Evolutionary conservation across 306 rosid species (phyloP).

Genomic region (Cicer chorassanicum): DNA sequence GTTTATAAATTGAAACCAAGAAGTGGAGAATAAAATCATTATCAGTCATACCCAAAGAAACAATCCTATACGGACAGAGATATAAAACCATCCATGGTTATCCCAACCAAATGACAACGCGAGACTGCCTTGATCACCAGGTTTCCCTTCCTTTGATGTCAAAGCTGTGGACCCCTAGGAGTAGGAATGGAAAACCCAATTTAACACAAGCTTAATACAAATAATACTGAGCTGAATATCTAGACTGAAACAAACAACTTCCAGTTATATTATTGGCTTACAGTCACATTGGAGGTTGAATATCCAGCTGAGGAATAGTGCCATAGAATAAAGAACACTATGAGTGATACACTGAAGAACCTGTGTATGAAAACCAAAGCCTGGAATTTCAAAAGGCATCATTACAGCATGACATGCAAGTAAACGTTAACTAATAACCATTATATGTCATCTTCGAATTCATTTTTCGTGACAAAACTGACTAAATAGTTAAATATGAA

Average conservation of each 20-base stretch:
- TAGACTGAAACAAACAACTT: constrained; percentile 39
- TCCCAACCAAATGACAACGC: constrained; percentile 63
- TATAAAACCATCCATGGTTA: constrained; percentile 79
- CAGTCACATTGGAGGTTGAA: constrained; percentile 52
- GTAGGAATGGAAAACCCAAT: constrained; percentile 41
- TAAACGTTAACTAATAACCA: constrained; percentile 28
- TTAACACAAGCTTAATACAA: constrained; percentile 43
- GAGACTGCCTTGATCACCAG: constrained; percentile 55
- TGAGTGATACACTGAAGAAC: constrained; percentile 91
- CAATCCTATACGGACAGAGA: constrained; percentile 83
- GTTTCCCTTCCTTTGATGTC: constrained; percentile 52
- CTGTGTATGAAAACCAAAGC: constrained; percentile 99
- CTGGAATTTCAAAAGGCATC: constrained; percentile 82
- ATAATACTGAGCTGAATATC: constrained; percentile 26
- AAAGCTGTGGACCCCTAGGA: constrained; percentile 55
- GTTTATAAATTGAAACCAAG: constrained; percentile 13
- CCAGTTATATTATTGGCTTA: constrained; percentile 48
- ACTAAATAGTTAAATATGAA: constrained; percentile 32
- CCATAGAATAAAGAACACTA: constrained; percentile 81
- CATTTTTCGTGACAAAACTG: constrained; percentile 11
- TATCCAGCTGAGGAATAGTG: constrained; percentile 65
- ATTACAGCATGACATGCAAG: constrained; percentile 51
- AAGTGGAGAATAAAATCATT: constrained; percentile 11
- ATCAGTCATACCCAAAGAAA: constrained; percentile 82
- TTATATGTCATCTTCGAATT: constrained; percentile 4